phyloP scores from a whole-genome alignment of 495 filamentous ascomycete genomes.

The Copromyces sp. region DNA sequence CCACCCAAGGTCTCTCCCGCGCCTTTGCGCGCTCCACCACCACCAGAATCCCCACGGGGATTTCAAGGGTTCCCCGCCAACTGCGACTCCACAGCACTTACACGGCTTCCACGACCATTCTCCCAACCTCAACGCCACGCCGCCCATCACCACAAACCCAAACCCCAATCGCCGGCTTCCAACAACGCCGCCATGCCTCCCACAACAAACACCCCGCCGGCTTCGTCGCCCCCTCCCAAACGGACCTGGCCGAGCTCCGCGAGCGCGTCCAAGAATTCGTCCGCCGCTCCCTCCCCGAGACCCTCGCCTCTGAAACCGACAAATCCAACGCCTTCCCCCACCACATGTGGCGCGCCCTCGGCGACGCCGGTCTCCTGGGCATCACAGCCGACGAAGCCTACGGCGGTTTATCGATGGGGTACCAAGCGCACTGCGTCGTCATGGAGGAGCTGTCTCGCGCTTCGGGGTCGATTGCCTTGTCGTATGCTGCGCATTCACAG shows the following conservation, averaged over 20 bases:
- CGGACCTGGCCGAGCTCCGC: slow-evolving; percentile 74
- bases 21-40: slow-evolving; percentile 22
- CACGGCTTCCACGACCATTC: slow-evolving; percentile 3
- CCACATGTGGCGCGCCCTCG: slow-evolving; percentile 90
- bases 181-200: slow-evolving; percentile 21
- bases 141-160: slow-evolving; percentile 6
- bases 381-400: slow-evolving; percentile 92
- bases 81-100: slow-evolving; percentile 1
- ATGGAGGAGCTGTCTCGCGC: slow-evolving; percentile 74
- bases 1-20: slow-evolving; percentile 21
- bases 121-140: slow-evolving; percentile 1
- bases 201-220: slow-evolving; percentile 79
- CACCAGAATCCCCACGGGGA: slow-evolving; percentile 1
- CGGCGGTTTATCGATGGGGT: slow-evolving; percentile 84
- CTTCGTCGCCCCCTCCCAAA: slow-evolving; percentile 63
- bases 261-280: slow-evolving; percentile 91
- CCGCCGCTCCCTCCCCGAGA: slow-evolving; percentile 72
- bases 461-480: slow-evolving; percentile 74
- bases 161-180: slow-evolving; percentile 2
- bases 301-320: slow-evolving; percentile 74
- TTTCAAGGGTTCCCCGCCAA: slow-evolving; percentile 4
- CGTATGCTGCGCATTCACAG: slow-evolving; percentile 93
- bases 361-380: slow-evolving; percentile 83
- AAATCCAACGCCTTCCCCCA: slow-evolving; percentile 77
- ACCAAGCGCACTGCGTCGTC: slow-evolving; percentile 93